These are phyloP conservation scores for Pulveroboletus sp. DNA, from an alignment of 768 basidiomycete species.

Conservation along the genomic window DNA sequence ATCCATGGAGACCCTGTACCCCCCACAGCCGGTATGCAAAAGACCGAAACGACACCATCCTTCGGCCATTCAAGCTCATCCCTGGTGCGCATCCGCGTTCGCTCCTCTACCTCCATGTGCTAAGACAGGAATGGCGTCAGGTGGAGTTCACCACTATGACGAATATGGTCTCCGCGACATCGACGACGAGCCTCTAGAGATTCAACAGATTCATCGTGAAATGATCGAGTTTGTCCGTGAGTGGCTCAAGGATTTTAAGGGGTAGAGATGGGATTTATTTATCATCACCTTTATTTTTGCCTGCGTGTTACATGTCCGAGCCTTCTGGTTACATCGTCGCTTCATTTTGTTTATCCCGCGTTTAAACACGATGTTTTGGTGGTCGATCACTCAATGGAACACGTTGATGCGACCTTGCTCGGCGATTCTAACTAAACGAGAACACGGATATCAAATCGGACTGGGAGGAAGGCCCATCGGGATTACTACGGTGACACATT, in stretches of 20 bases:
- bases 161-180: constrained; percentile 69
- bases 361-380: no score
- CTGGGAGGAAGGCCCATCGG: no score
- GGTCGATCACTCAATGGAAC: no score
- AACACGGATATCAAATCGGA: no score
- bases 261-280: constrained; percentile 3
- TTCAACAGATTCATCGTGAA: constrained; percentile 74
- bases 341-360: no score
- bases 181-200: constrained; percentile 66
- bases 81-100: constrained; percentile 49
- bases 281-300: no score
- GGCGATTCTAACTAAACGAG: no score
- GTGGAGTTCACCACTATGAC: constrained; percentile 65
- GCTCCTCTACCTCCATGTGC: background rate
- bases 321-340: no score
- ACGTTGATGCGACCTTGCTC: no score
- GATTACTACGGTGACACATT: no score
- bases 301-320: no score
- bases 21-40: constrained; percentile 74
- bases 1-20: constrained; percentile 88
- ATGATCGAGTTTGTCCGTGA: constrained; percentile 73
- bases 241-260: constrained; percentile 58
- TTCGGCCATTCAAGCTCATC: constrained; percentile 83
- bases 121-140: constrained; percentile 31
- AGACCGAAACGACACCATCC: constrained; percentile 63